These are phyloP conservation scores for Dryas octopetala DNA, from an alignment of 306 rosid genomes.

Conservation along the genomic window DNA sequence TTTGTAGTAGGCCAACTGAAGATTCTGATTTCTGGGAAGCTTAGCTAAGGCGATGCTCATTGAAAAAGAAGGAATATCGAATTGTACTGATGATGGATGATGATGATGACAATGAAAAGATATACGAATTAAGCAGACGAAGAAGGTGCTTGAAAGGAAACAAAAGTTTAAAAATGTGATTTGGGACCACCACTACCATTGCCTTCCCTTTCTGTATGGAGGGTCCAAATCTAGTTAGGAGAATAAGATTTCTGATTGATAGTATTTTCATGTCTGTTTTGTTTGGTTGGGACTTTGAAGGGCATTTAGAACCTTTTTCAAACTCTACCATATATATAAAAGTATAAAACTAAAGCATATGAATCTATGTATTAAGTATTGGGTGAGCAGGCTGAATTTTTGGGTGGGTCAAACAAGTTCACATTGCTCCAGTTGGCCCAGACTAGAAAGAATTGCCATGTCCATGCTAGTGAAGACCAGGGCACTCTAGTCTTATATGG, in stretches of 20 bases:
- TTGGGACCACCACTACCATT: constrained; percentile 43
- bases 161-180: neutral
- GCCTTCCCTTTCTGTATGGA: constrained; percentile 16
- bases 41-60: too few relatives aligned
- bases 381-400: neutral
- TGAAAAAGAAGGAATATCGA: too few relatives aligned
- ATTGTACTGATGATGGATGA: too few relatives aligned
- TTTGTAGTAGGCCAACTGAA: too few relatives aligned
- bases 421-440: too few relatives aligned
- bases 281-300: constrained; percentile 26
- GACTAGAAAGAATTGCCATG: too few relatives aligned
- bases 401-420: too few relatives aligned
- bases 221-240: constrained; percentile 20
- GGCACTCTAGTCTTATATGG: too few relatives aligned
- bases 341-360: neutral
- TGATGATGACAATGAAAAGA: too few relatives aligned
- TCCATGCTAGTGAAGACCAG: too few relatives aligned
- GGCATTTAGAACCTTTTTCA: neutral
- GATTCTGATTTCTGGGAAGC: too few relatives aligned
- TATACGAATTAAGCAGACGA: neutral
- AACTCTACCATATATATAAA: neutral
- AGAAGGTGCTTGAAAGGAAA: constrained; percentile 7
- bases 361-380: neutral
- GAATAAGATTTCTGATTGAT: constrained; percentile 37
- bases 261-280: constrained; percentile 22